phyloP scores from a whole-genome alignment of 768 basidiomycete species.

The Kwoniella sp. region DNA sequence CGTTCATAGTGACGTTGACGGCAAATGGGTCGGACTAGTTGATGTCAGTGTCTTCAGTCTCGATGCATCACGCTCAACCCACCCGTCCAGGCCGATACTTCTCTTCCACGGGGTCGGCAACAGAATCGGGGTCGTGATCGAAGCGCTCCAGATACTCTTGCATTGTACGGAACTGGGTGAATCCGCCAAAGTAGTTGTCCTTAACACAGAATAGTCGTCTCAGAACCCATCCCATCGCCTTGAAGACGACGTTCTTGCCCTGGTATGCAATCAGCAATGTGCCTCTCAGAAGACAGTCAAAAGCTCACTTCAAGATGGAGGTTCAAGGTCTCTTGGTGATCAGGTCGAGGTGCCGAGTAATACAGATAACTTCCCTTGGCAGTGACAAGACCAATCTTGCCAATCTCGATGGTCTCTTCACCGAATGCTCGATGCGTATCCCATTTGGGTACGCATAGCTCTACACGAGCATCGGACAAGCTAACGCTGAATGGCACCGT shows the following conservation, averaged over 20 bases:
- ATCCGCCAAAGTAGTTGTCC: conserved; percentile 90
- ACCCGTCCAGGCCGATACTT: conserved; percentile 80
- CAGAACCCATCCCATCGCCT: conserved; percentile 78
- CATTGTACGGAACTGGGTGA: conserved; percentile 86
- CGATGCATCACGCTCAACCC: too few relatives aligned
- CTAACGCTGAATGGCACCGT: conserved; percentile 64
- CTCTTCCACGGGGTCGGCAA: conserved; percentile 74
- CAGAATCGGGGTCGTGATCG: conserved; percentile 55
- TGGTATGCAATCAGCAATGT: conserved; percentile 3
- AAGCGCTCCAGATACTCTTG: conserved; percentile 76
- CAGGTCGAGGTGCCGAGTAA: conserved; percentile 62
- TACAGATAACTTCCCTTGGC: conserved; percentile 71
- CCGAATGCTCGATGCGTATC: conserved; percentile 69
- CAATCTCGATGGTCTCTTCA: conserved; percentile 61
- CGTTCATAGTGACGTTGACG: conserved; percentile 60
- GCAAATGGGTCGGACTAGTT: conserved; percentile 75
- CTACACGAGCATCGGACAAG: conserved; percentile 58
- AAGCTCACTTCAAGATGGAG: conserved; percentile 55
- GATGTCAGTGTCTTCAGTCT: not conserved
- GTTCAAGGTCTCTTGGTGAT: conserved; percentile 72
- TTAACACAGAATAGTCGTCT: conserved; percentile 81
- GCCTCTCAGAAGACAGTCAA: not conserved
- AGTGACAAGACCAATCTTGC: conserved; percentile 58
- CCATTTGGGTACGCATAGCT: conserved; percentile 78
- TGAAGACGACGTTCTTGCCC: conserved; percentile 54